These are phyloP conservation scores for Yarrowia keelungensis DNA, from an alignment of 805 yeast species.

Conservation along the genomic window DNA sequence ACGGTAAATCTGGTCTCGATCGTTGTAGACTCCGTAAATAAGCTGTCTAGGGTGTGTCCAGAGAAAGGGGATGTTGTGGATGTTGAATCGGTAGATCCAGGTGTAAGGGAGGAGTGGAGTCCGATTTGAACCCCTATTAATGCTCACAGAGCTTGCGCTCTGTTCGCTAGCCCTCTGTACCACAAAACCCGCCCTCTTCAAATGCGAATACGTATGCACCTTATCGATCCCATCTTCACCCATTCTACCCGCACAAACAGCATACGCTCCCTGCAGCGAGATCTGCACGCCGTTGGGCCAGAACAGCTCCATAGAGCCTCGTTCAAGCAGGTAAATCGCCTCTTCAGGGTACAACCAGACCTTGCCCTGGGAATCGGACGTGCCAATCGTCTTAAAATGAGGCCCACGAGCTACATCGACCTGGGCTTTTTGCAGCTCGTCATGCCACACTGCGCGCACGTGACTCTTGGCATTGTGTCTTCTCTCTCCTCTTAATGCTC, in stretches of 20 bases:
- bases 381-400: constrained; percentile 76
- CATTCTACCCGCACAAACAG: constrained; percentile 55
- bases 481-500: constrained; percentile 58
- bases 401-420: constrained; percentile 69
- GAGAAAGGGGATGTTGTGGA: constrained; percentile 30
- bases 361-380: constrained; percentile 56
- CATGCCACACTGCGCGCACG: constrained; percentile 59
- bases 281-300: constrained; percentile 53
- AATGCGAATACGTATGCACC: constrained; percentile 72
- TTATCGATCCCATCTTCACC: constrained; percentile 55
- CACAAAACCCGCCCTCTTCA: constrained; percentile 80
- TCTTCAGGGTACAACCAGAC: constrained; percentile 70
- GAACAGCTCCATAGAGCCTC: constrained; percentile 69
- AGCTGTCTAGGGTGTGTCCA: constrained; percentile 11
- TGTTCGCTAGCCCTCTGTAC: constrained; percentile 50
- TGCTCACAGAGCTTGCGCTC: too few relatives aligned
- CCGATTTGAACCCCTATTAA: too few relatives aligned
- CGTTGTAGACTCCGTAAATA: constrained; percentile 30
- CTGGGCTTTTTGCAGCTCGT: constrained; percentile 49
- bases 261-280: constrained; percentile 69
- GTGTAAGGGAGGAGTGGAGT: background rate
- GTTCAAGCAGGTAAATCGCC: constrained; percentile 74
- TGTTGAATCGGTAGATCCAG: constrained; percentile 24
- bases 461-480: constrained; percentile 55
- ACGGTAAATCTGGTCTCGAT: constrained; percentile 41